Evolutionary conservation across 768 basidiomycete genomes (phyloP), one percentile per base, ranked within the genome.

Genomic region (Mycena crocata): DNA sequence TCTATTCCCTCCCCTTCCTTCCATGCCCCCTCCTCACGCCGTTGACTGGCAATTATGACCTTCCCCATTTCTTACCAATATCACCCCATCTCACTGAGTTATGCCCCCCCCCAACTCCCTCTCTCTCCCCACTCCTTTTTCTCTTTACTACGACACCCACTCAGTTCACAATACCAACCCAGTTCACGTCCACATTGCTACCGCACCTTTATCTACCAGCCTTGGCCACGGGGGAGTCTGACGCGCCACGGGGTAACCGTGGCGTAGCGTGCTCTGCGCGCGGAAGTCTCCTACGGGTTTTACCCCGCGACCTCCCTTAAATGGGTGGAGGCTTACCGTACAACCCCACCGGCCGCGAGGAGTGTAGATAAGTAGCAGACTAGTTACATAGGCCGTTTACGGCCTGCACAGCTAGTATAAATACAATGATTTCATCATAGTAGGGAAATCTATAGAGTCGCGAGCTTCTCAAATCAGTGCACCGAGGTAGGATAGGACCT

Each of bases 191-290:
- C n/a, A 40, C 39, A 40, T 40, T 40, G 39, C 39, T 17, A 40
- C 15, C 15, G n/a, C 39, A 40, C 39, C 6, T 21, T 17, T 40
- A 40, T 40, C 39, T 40, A n/a, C n/a, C n/a, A n/a, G 6, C 39
- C 49, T 34, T n/a, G 49, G 49, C 31, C 49, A n/a, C 30, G 31
- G 49, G 49, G 49, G 49, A 51, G 49, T 51, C 32, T 21, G 49
- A 51, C 49, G 49, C 49, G 49, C 49, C 49, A 34, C 49, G 31
- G 21, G 49, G 49, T 10, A 51, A 51, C 49, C 21, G 31, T 34
- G 49, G 49, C 30, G 49, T 51, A 51, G 49, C 31, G 17, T 32
- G 31, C 49, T 6, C 31, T 8, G 49, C 30, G 49, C 7, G 19
- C 32, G 49, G 8, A 3, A 51, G 49, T 51, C 49, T 34, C 49